Evolutionary conservation across 306 rosid species (phyloP).

Genomic region (Begonia loranthoides): DNA sequence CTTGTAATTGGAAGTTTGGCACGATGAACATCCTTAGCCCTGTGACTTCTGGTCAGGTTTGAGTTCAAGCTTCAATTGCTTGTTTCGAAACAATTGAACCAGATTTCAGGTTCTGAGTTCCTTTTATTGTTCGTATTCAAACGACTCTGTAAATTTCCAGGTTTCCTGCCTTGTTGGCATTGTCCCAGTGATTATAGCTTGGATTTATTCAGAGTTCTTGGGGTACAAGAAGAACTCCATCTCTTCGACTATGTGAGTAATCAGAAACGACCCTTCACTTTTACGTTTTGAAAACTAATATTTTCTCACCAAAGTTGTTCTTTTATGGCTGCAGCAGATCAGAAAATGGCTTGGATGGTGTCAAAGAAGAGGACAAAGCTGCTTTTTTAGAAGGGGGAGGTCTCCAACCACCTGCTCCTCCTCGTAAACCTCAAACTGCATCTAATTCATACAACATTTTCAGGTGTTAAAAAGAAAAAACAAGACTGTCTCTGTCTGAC

Average conservation of each 20-base stretch:
- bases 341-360: conserved; percentile 57
- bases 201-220: conserved; percentile 78
- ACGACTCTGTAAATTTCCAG: conserved; percentile 20
- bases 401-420: conserved; percentile 33
- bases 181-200: conserved; percentile 27
- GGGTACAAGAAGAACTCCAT: conserved; percentile 45
- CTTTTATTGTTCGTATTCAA: neutral
- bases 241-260: conserved; percentile 59
- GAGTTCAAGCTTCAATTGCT: neutral
- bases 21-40: neutral
- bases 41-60: neutral
- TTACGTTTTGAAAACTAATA: too few relatives aligned
- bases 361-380: conserved; percentile 60
- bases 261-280: neutral
- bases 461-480: conserved; percentile 31
- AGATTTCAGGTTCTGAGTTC: neutral
- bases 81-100: neutral
- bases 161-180: conserved; percentile 54
- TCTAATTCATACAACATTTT: conserved; percentile 34
- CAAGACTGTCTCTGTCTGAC: neutral
- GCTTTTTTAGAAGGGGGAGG: conserved; percentile 67
- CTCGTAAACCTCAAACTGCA: conserved; percentile 45
- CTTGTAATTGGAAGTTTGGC: too few relatives aligned
- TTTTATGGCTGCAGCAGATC: conserved; percentile 43
- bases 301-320: conserved; percentile 17